Base-by-base conservation (phyloP, 345 rosid species). In the Brassica incana region DNA sequence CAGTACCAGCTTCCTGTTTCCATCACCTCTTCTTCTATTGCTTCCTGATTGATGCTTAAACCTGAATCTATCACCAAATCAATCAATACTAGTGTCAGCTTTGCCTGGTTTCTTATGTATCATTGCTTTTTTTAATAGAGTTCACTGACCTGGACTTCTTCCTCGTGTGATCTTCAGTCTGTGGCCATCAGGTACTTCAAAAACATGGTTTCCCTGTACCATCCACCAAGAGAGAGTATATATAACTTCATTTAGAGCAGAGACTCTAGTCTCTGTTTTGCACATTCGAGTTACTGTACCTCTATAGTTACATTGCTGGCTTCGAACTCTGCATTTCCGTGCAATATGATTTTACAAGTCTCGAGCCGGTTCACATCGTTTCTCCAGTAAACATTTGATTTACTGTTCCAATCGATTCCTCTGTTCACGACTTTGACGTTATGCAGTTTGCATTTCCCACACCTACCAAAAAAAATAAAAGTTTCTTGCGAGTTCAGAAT, bases 321-420 rank as follows among this genome's bases (percentile, higher is more conserved):
- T 89, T 92, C 97, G 72, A 95, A 89, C 83, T 95, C 99, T 36
- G 97, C 92, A 84, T 91, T 92, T 72, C 99, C 99, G 58, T 91
- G 92, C 64, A 95, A 83, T 60, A 87, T 86, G 78, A 95, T 79
- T 81, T 88, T 92, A 75, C 89, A 77, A 54, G 88, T 85, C 80
- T 89, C 97, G 59, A 85, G 76, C 79, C 94, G 85, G 65, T 77
- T 80, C 65, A 95, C 89, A 71, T 88, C 87, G 82, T 89, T 94
- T 86, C 91, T 89, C 99, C 99, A 95, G 85, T 87, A 95, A 72
- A 88, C 84, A 77, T 92, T 92, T 76, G 88, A 87, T 71, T 67
- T 81, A 71, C 65, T 87, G 65, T 85, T 87, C 99, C 97, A 91
- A 78, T 95, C 86, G 68, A 95, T 89, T 78, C 99, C 97, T 77